Percentiles rank a stretch among this genome's conserved stretches.
Evolutionary conservation across 257 asterid genomes (phyloP).

Genomic region (Rhazya stricta): DNA sequence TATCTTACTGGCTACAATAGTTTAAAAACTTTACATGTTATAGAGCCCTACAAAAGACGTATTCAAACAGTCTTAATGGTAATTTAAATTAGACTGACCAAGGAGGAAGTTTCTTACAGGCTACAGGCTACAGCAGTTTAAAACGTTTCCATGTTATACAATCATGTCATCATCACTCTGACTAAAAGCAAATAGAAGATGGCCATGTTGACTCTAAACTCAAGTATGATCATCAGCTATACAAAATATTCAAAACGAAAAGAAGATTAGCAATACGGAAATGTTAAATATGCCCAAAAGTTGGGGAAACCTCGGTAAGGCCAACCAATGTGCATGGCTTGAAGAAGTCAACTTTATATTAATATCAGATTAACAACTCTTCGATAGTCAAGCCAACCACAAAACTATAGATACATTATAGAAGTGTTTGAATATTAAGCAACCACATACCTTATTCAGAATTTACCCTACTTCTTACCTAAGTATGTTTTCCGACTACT

Average conservation of each 20-base stretch:
- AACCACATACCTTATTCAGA: not conserved
- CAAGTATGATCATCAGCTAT: not conserved
- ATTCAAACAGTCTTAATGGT: not conserved
- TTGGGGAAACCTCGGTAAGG: not conserved
- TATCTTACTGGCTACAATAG: not conserved
- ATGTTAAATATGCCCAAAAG: slow-evolving; percentile 12
- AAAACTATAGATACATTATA: not conserved
- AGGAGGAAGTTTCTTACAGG: not conserved
- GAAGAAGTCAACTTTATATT: slow-evolving; percentile 3
- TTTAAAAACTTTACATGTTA: not conserved
- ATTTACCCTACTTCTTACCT: not conserved
- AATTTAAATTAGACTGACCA: not conserved
- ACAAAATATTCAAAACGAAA: not conserved
- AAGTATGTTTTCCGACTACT: not conserved
- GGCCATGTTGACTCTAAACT: not conserved
- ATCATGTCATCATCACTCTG: slow-evolving; percentile 7
- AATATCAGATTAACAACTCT: not conserved
- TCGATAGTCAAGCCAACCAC: not conserved
- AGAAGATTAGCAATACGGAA: not conserved
- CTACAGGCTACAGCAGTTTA: not conserved
- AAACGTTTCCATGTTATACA: not conserved
- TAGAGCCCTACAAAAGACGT: not conserved
- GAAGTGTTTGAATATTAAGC: not conserved
- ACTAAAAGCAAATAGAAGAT: not conserved
- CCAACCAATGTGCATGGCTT: not conserved